Percentiles rank a stretch among this genome's conserved stretches.
Evolutionary conservation across 202 grass and related monocot species (phyloP).

Genomic region (Setaria italica): DNA sequence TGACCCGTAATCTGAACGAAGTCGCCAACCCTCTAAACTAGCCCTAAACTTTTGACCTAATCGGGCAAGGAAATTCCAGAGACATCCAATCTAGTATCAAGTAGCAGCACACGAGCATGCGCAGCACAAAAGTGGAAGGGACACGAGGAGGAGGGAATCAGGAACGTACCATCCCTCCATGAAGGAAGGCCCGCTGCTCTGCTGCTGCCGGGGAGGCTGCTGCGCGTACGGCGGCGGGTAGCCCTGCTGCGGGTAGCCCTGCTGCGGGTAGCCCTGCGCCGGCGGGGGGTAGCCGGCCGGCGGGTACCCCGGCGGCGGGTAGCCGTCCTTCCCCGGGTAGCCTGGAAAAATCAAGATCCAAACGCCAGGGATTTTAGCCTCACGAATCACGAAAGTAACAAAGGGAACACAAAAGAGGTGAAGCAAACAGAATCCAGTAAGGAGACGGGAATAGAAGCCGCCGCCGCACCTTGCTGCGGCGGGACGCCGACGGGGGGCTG

Average conservation of each 20-base stretch:
- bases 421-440: not conserved
- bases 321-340: constrained; percentile 55
- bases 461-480: constrained; percentile 73
- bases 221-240: constrained; percentile 78
- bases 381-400: not conserved
- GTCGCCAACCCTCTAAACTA: not conserved
- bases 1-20: not conserved
- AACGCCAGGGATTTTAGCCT: constrained; percentile 2
- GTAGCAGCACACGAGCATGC: not conserved
- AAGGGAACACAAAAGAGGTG: not conserved
- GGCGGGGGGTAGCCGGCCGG: constrained; percentile 65
- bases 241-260: constrained; percentile 55
- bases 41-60: not conserved
- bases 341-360: constrained; percentile 49
- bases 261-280: constrained; percentile 52
- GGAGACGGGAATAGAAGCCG: not conserved
- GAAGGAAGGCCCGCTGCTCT: constrained; percentile 77
- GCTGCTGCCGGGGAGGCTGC: constrained; percentile 67
- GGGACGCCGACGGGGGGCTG: constrained; percentile 83
- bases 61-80: constrained; percentile 3
- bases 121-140: not conserved
- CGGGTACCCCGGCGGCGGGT: constrained; percentile 64
- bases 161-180: constrained; percentile 88
- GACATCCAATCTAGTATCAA: not conserved
- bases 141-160: not conserved